Evolutionary conservation across 1,139 yeast species (phyloP).

Genomic region (Kodamaea alishanica): DNA sequence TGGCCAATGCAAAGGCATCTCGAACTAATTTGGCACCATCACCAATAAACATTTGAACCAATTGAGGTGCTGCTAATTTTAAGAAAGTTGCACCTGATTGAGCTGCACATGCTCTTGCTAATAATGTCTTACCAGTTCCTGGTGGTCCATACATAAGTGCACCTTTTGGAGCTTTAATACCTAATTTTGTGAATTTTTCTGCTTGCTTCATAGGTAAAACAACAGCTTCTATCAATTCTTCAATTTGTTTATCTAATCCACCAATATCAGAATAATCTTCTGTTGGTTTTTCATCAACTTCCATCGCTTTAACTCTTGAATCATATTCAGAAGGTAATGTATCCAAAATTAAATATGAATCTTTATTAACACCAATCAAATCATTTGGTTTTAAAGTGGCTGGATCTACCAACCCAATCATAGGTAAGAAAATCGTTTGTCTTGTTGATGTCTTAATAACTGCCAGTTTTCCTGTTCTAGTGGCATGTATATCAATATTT

Average conservation of each 20-base stretch:
- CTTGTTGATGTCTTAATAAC: slow-evolving; percentile 96
- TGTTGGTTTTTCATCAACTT: slow-evolving; percentile 96
- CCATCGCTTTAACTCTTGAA: slow-evolving; percentile 98
- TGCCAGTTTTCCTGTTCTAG: slow-evolving; percentile 94
- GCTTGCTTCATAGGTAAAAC: slow-evolving; percentile 98
- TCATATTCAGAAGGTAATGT: slow-evolving; percentile 97
- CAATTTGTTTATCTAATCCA: slow-evolving; percentile 96
- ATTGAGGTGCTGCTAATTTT: slow-evolving; percentile 96
- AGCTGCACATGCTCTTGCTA: slow-evolving; percentile 99
- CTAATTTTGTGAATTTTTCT: slow-evolving; percentile 87
- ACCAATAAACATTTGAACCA: slow-evolving; percentile 98
- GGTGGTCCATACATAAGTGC: slow-evolving; percentile 99
- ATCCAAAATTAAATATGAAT: slow-evolving; percentile 88
- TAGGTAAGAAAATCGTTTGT: slow-evolving; percentile 93
- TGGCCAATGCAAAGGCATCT: slow-evolving; percentile 97
- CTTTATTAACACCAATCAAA: slow-evolving; percentile 95
- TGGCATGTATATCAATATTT: slow-evolving; percentile 87
- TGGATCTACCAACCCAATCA: slow-evolving; percentile 93
- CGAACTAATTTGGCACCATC: slow-evolving; percentile 98
- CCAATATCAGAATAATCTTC: slow-evolving; percentile 97
- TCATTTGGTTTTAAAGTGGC: slow-evolving; percentile 89
- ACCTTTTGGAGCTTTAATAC: slow-evolving; percentile 97
- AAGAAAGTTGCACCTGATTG: slow-evolving; percentile 97
- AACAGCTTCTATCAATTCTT: slow-evolving; percentile 95
- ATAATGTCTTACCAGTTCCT: slow-evolving; percentile 95